phyloP scores from a whole-genome alignment of 129 eudicot species.

The Ambrosia trifida region DNA sequence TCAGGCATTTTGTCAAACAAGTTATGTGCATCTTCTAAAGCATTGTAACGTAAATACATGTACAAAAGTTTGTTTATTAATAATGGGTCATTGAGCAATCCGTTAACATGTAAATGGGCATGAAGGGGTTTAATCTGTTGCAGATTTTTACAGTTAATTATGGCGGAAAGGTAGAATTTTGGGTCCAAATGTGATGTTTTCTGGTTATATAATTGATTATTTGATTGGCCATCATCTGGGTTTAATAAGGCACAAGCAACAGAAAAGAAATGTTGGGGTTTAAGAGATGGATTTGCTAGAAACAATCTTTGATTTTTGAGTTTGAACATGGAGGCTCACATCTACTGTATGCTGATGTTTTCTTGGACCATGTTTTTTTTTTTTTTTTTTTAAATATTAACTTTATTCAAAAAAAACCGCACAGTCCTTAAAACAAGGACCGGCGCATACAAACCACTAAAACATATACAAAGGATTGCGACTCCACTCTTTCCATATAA shows the following conservation, averaged over 20 bases:
- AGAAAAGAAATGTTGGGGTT: slow-evolving; percentile 26
- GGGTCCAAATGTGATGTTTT: slow-evolving; percentile 33
- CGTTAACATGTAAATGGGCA: slow-evolving; percentile 41
- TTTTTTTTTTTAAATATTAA: too few relatives aligned
- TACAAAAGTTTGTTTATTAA: slow-evolving; percentile 52
- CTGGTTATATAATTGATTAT: slow-evolving; percentile 20
- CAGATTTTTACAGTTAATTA: slow-evolving; percentile 42
- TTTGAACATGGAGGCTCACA: slow-evolving; percentile 33
- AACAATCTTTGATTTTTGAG: slow-evolving; percentile 25
- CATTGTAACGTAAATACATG: slow-evolving; percentile 36
- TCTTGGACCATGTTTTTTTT: background rate
- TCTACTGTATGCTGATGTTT: background rate
- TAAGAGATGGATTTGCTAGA: background rate
- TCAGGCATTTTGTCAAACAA: slow-evolving; percentile 54
- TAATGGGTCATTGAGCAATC: slow-evolving; percentile 39
- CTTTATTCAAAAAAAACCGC: too few relatives aligned
- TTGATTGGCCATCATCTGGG: slow-evolving; percentile 20
- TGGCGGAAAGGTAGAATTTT: slow-evolving; percentile 39
- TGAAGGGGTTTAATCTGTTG: slow-evolving; percentile 45
- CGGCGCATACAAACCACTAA: too few relatives aligned
- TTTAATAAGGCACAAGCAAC: slow-evolving; percentile 24
- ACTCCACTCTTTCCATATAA: too few relatives aligned
- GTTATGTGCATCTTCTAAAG: slow-evolving; percentile 39
- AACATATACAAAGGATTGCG: too few relatives aligned
- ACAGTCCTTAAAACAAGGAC: too few relatives aligned